Evolutionary conservation across 805 yeast species (phyloP).

Genomic region (Isabelozyma pseudorhagii): DNA sequence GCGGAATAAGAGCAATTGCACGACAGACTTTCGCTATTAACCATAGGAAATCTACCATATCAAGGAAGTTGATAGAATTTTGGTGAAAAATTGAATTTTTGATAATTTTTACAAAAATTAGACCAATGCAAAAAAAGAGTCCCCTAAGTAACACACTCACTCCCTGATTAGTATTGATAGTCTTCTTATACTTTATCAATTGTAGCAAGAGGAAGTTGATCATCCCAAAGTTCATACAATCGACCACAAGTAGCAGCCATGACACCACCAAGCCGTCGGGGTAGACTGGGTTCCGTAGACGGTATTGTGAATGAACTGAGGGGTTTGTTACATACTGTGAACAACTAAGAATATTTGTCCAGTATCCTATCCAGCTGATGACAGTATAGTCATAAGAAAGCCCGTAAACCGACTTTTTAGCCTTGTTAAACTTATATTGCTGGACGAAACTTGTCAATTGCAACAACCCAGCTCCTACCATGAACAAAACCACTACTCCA

Average conservation of each 20-base stretch:
- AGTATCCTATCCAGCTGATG: conserved; percentile 10
- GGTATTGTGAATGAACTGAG: background rate
- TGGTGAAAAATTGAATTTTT: background rate
- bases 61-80: conserved; percentile 27
- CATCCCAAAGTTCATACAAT: conserved; percentile 8
- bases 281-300: conserved; percentile 32
- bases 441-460: conserved; percentile 1
- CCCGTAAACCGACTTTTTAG: conserved; percentile 32
- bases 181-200: conserved; percentile 17
- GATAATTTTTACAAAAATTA: conserved; percentile 4
- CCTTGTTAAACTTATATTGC: conserved; percentile 14
- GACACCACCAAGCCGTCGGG: conserved; percentile 17
- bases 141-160: conserved; percentile 17
- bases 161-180: conserved; percentile 36
- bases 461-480: background rate
- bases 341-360: background rate
- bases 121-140: conserved; percentile 1
- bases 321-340: background rate
- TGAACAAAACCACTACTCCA: background rate
- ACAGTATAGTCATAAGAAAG: conserved; percentile 31
- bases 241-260: conserved; percentile 9
- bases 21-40: conserved; percentile 20
- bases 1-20: conserved; percentile 35
- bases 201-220: conserved; percentile 20
- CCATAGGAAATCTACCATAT: conserved; percentile 42